Percentiles rank a stretch among this genome's conserved stretches.
phyloP scores from a whole-genome alignment of 2,329 filamentous ascomycete species.

The Talaromyces sp. region DNA sequence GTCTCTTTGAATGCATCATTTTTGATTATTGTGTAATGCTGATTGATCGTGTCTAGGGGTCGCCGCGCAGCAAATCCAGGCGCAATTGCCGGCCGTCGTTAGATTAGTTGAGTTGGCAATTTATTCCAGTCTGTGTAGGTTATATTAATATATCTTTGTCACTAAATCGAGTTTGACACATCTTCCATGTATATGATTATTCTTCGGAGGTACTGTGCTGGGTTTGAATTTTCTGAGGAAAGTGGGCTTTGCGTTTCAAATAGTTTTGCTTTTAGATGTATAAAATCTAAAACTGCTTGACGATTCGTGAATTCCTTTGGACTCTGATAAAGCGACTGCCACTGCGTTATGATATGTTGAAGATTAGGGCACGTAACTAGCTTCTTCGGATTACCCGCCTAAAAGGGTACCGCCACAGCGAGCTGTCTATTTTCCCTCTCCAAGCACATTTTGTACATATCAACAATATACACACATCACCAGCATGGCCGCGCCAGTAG shows the following conservation, averaged over 20 bases:
- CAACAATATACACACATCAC: background rate
- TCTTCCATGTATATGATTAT: conserved; percentile 2
- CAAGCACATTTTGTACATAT: background rate
- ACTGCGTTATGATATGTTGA: background rate
- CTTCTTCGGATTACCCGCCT: background rate
- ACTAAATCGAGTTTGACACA: background rate
- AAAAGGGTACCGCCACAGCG: background rate
- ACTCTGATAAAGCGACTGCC: background rate
- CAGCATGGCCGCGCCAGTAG: conserved; percentile 30
- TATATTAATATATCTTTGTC: conserved; percentile 13
- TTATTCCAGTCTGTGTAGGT: conserved; percentile 3
- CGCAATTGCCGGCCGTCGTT: conserved; percentile 20
- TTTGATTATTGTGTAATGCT: background rate
- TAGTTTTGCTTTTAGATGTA: background rate
- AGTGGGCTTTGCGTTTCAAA: too few species aligned
- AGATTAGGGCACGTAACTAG: background rate
- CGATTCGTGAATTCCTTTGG: background rate
- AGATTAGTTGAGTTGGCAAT: conserved; percentile 17
- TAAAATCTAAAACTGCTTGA: background rate
- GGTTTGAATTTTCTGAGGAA: background rate
- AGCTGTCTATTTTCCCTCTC: background rate
- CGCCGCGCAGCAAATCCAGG: conserved; percentile 29
- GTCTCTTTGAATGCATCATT: background rate
- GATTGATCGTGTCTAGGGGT: conserved; percentile 22
- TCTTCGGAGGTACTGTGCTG: background rate